Evolutionary conservation across 805 yeast species (phyloP), one percentile per base, ranked within the genome.

Genomic region (Saccharomyces mikatae): DNA sequence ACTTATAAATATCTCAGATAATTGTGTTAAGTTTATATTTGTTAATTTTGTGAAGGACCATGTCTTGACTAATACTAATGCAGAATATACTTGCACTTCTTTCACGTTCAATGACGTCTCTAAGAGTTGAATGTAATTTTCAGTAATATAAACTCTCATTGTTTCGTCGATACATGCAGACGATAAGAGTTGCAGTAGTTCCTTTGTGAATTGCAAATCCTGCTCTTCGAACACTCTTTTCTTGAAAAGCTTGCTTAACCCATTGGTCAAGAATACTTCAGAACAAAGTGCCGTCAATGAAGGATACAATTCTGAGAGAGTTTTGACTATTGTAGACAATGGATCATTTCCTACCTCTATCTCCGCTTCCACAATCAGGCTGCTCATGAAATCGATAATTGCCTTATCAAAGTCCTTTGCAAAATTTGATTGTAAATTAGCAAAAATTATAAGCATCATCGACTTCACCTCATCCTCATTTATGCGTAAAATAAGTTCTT

Each of bases 111-210:
- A 54, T 0, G 78, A 76, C 44, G 67, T 63, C 22, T 76, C 66
- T 24, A 82, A 62, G 0, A 79, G 60, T 4, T 67, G 62, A 41
- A 75, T 56, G 64, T 78, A 83, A 48, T 74, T 71, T 22, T 74
- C 71, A 0, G 80, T 70, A 46, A 81, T 78, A 46, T 71, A 69
- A n/a, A 64, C 67, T 54, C 87, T 74, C 31, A 82, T 73, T 1
- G 68, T 62, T 44, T 81, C 83, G 52, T 76, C 78, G 26, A 81
- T 72, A 58, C 86, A 80, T 0, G 83, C 76, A 17, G 69, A 68
- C 0, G 80, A 75, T 29, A 80, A 65, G 14, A 79, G 55, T 2
- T 51, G 46, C 6, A 80, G 54, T 0, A 78, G 59, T 13, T 55
- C 58, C 28, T 58, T 60, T 1, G 66, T 62, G 8, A 69, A 61